phyloP scores from a whole-genome alignment of 2,329 filamentous ascomycete genomes.

The Trichophyton benhamiae region DNA sequence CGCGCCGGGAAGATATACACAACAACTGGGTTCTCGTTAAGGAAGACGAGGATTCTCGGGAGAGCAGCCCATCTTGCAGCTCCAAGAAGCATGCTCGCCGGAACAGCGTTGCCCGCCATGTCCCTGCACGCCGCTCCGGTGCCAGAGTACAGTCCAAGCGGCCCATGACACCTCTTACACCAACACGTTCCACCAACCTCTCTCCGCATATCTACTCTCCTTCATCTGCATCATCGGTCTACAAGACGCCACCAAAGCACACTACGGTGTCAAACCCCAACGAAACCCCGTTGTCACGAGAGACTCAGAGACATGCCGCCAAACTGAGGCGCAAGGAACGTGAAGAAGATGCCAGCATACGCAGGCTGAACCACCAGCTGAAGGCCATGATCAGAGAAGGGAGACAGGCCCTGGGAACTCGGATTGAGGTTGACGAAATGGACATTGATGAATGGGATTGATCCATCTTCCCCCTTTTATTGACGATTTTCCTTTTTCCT shows the following conservation, averaged over 20 bases:
- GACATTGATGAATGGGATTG: constrained; percentile 25
- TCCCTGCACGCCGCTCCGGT: constrained; percentile 7
- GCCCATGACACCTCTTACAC: constrained; percentile 12
- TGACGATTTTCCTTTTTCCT: neutral
- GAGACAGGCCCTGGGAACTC: constrained; percentile 69
- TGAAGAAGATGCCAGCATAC: constrained; percentile 66
- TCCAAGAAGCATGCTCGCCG: constrained; percentile 8
- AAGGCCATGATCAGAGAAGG: constrained; percentile 83
- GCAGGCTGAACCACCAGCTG: constrained; percentile 64
- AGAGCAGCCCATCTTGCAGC: constrained; percentile 14
- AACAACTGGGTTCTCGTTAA: constrained; percentile 53
- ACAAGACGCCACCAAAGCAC: constrained; percentile 18
- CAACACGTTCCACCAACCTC: constrained; percentile 7
- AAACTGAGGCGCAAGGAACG: constrained; percentile 59
- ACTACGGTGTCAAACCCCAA: constrained; percentile 20
- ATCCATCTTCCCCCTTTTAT: neutral
- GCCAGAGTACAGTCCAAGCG: constrained; percentile 6
- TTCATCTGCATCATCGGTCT: constrained; percentile 3
- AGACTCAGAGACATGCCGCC: constrained; percentile 64
- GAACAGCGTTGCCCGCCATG: constrained; percentile 7
- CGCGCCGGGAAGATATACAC: constrained; percentile 6
- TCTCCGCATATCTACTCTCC: neutral
- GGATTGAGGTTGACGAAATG: constrained; percentile 46
- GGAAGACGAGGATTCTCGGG: constrained; percentile 11
- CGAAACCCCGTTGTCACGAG: constrained; percentile 31